phyloP scores from a whole-genome alignment of 768 basidiomycete genomes.

The Tylopilus rubrobrunneus region DNA sequence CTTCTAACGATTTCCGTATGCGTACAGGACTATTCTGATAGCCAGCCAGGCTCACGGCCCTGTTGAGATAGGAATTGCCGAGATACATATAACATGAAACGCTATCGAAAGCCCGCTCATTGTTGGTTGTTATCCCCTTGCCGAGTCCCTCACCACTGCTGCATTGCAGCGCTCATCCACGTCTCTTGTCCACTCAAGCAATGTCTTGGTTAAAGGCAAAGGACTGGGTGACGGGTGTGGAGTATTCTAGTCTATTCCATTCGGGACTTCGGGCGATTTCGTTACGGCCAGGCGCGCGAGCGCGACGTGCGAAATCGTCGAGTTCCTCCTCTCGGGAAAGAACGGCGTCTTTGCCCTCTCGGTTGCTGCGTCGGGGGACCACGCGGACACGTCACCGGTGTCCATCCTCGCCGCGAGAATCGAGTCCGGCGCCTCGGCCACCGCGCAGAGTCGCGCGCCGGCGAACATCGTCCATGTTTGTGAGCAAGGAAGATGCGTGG shows the following conservation, averaged over 20 bases:
- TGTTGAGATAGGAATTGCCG: slow-evolving; percentile 16
- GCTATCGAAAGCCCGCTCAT: not conserved
- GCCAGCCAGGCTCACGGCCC: slow-evolving; percentile 6
- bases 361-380: slow-evolving; percentile 3
- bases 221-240: slow-evolving; percentile 27
- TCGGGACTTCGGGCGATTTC: slow-evolving; percentile 34
- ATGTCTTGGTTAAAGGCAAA: slow-evolving; percentile 33
- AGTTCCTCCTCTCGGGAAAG: slow-evolving; percentile 3
- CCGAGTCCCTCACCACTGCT: not conserved
- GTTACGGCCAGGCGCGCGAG: slow-evolving; percentile 3
- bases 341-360: slow-evolving; percentile 5
- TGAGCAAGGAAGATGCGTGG: slow-evolving; percentile 13
- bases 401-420: slow-evolving; percentile 2
- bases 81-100: slow-evolving; percentile 26
- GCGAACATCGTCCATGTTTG: slow-evolving; percentile 17
- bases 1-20: slow-evolving; percentile 5
- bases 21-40: not conserved
- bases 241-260: slow-evolving; percentile 35
- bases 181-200: not conserved
- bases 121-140: not conserved
- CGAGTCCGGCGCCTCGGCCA: not conserved
- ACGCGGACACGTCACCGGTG: slow-evolving; percentile 2
- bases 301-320: slow-evolving; percentile 6
- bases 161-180: not conserved
- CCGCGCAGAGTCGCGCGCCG: not conserved